Evolutionary conservation across 1,139 yeast genomes (phyloP), one percentile per base, ranked within the genome.

Genomic region (Pneumocystis jirovecii): DNA sequence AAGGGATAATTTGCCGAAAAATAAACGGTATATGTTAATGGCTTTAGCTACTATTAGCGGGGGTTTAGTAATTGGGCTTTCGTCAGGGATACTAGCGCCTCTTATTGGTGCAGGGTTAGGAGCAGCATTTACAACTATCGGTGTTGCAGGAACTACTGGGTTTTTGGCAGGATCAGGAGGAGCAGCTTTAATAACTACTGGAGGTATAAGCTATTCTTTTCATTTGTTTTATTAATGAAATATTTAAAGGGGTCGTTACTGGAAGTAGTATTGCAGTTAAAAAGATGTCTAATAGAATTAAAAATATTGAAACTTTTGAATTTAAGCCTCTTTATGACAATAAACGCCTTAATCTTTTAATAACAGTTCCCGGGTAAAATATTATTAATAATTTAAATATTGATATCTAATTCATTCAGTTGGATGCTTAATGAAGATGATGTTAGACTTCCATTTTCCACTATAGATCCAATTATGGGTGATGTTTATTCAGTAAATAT

Each of bases 401-500:
- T 15, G 12, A 31, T 60, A 29, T 60, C 57, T 50, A 50, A 50
- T 50, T 50, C 25, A 25, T 50, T 21, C 31, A 60, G 61, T 34
- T 95, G 99, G 99, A 90, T 93, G 95, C 85, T 87, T 68, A 96
- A 97, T 74, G 86, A 85, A 68, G 99, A 95, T 83, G 99, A 95
- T 81, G 95, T 95, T 19, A 81, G 99, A 73, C 80, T 95, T 68
- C 98, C 98, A 2, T 95, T 91, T 73, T 89, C 96, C 0, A 93
- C 98, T 0, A 87, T 93, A 5, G 98, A 95, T 74, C 98, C 98
- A 0, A 89, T 91, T 0, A 90, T 93, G 95, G 98, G 99, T 15
- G 99, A 95, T 75, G 78, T 93, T 71, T 87, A 87, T 72, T 89
- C 97, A 0, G 57, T 15, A 50, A 50, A 15, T 7, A 50, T 50